Evolutionary conservation across 768 basidiomycete species (phyloP).

Genomic region (Lactarius vividus): DNA sequence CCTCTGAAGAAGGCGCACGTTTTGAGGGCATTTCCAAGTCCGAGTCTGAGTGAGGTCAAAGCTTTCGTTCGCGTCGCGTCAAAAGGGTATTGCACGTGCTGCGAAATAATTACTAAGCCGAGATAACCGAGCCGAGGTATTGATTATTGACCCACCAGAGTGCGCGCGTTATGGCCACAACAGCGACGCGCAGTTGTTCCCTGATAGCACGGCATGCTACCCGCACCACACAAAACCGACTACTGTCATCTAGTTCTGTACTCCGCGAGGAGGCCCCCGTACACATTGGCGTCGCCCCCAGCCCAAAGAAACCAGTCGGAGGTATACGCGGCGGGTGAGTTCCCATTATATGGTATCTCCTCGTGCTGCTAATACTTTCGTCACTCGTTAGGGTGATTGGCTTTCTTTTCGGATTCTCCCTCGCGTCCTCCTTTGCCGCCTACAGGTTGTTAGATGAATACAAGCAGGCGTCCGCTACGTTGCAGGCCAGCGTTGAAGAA

Average conservation of each 20-base stretch:
- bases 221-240: conserved; percentile 33
- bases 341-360: neutral
- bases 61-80: neutral
- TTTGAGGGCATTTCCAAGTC: conserved; percentile 41
- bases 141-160: neutral
- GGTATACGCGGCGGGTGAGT: conserved; percentile 45
- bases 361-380: neutral
- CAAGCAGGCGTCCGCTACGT: conserved; percentile 79
- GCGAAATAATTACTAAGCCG: conserved; percentile 15
- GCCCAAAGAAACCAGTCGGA: conserved; percentile 73
- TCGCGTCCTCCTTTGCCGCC: conserved; percentile 82
- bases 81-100: conserved; percentile 16
- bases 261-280: conserved; percentile 42
- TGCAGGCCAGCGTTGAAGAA: conserved; percentile 86
- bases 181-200: conserved; percentile 6
- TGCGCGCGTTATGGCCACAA: conserved; percentile 30
- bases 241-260: conserved; percentile 44
- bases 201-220: conserved; percentile 11
- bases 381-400: conserved; percentile 64
- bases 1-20: conserved; percentile 36
- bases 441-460: conserved; percentile 91
- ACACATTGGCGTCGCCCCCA: conserved; percentile 53
- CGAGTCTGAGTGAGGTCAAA: neutral
- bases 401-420: conserved; percentile 85
- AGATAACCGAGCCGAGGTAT: conserved; percentile 8